phyloP scores from a whole-genome alignment of 2,329 filamentous ascomycete species.

The Alternaria burnsii region DNA sequence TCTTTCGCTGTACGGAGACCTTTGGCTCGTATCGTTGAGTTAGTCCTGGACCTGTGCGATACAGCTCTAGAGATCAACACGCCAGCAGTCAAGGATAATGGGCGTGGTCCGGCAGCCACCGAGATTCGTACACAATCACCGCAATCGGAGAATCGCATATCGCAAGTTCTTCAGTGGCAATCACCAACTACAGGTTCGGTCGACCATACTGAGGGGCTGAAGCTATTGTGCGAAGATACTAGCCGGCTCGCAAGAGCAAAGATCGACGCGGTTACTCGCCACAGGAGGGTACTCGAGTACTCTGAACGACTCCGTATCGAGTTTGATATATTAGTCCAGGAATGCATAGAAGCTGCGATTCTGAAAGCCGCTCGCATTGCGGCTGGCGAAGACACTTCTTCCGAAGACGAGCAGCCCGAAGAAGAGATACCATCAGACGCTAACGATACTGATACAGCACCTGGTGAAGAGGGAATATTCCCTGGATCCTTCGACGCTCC shows the following conservation, averaged over 20 bases:
- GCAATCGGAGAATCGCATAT: constrained; percentile 92
- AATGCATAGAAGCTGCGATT: constrained; percentile 93
- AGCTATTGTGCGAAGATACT: constrained; percentile 87
- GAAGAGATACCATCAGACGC: constrained; percentile 59
- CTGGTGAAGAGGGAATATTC: constrained; percentile 64
- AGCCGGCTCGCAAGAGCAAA: constrained; percentile 85
- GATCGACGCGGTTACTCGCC: constrained; percentile 89
- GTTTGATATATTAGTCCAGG: constrained; percentile 89
- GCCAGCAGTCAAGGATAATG: constrained; percentile 84
- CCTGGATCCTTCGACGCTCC: constrained; percentile 66
- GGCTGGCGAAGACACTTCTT: constrained; percentile 83
- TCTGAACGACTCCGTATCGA: constrained; percentile 94
- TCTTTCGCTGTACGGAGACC: constrained; percentile 93
- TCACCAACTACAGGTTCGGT: constrained; percentile 89
- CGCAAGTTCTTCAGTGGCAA: constrained; percentile 95
- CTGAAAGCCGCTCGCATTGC: constrained; percentile 89
- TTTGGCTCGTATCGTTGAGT: constrained; percentile 90
- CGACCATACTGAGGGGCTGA: constrained; percentile 91
- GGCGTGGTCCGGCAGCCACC: constrained; percentile 69
- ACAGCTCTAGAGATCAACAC: constrained; percentile 95
- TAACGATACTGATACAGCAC: constrained; percentile 49
- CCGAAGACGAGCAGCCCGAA: constrained; percentile 58
- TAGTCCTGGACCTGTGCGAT: constrained; percentile 93
- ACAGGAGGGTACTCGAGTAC: constrained; percentile 93
- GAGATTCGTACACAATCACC: constrained; percentile 94